Evolutionary conservation across 306 rosid species (phyloP).

Genomic region (Inga laurina): DNA sequence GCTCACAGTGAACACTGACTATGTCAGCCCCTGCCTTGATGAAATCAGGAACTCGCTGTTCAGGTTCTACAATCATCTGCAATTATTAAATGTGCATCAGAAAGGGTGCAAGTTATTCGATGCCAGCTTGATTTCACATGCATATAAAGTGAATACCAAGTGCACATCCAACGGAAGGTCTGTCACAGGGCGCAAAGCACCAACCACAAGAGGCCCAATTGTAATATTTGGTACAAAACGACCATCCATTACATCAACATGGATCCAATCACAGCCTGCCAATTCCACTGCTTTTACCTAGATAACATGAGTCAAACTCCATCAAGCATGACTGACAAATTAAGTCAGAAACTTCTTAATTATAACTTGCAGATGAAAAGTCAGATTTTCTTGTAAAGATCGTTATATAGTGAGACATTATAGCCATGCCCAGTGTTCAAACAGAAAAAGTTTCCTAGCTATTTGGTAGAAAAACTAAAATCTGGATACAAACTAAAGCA

Average conservation of each 20-base stretch:
- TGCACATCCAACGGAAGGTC: slow-evolving; percentile 99
- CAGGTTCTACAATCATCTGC: slow-evolving; percentile 99
- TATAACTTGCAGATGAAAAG: slow-evolving; percentile 22
- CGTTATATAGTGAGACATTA: slow-evolving; percentile 6
- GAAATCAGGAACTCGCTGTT: slow-evolving; percentile 93
- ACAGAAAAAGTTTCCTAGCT: neutral
- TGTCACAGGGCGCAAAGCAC: slow-evolving; percentile 97
- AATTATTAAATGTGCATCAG: slow-evolving; percentile 39
- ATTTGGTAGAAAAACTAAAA: slow-evolving; percentile 27
- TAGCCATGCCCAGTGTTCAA: slow-evolving; percentile 10
- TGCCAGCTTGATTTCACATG: slow-evolving; percentile 2
- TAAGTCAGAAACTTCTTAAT: slow-evolving; percentile 27
- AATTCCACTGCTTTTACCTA: slow-evolving; percentile 97
- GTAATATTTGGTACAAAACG: slow-evolving; percentile 99
- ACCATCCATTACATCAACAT: slow-evolving; percentile 99
- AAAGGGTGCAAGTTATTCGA: slow-evolving; percentile 17
- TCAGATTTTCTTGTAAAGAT: slow-evolving; percentile 19
- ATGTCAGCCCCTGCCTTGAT: slow-evolving; percentile 99
- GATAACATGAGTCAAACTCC: slow-evolving; percentile 38
- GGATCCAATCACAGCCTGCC: slow-evolving; percentile 99
- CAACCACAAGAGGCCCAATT: slow-evolving; percentile 96
- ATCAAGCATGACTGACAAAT: slow-evolving; percentile 30
- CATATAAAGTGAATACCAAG: slow-evolving; percentile 60
- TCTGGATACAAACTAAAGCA: slow-evolving; percentile 28
- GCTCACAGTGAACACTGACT: slow-evolving; percentile 92